phyloP scores from a whole-genome alignment of 257 asterid species.

The Lithospermum erythrorhizon region DNA sequence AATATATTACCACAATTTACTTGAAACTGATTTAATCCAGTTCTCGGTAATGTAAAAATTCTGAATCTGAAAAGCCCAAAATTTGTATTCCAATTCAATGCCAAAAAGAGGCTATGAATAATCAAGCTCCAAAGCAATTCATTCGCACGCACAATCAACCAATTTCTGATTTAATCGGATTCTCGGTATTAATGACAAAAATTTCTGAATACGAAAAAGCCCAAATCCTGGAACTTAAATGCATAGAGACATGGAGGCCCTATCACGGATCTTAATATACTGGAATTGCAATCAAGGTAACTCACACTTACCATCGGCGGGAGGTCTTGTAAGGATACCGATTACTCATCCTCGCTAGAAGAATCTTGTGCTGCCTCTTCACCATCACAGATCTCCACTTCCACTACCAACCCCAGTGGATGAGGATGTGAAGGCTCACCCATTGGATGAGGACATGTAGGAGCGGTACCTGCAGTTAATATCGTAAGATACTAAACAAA shows the following conservation, averaged over 20 bases:
- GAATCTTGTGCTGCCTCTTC: slow-evolving; percentile 9
- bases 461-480: slow-evolving; percentile 23
- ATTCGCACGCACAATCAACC: no score
- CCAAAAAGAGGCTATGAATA: no score
- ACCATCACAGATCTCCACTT: slow-evolving; percentile 19
- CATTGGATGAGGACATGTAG: slow-evolving; percentile 14
- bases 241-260: neutral
- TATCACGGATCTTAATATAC: neutral
- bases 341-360: slow-evolving; percentile 24
- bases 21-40: no score
- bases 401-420: slow-evolving; percentile 17
- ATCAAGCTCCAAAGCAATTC: no score
- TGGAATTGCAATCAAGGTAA: neutral
- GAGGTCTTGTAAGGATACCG: neutral
- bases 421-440: slow-evolving; percentile 19
- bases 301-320: neutral
- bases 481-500: neutral
- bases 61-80: no score
- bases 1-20: no score
- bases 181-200: neutral
- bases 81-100: no score
- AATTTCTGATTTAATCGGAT: neutral
- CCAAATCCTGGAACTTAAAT: neutral
- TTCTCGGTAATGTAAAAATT: no score
- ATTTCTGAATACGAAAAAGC: no score